Conservation (phyloP, 192 early-diverging fungal species). For the Thamnidium elegans region DNA sequence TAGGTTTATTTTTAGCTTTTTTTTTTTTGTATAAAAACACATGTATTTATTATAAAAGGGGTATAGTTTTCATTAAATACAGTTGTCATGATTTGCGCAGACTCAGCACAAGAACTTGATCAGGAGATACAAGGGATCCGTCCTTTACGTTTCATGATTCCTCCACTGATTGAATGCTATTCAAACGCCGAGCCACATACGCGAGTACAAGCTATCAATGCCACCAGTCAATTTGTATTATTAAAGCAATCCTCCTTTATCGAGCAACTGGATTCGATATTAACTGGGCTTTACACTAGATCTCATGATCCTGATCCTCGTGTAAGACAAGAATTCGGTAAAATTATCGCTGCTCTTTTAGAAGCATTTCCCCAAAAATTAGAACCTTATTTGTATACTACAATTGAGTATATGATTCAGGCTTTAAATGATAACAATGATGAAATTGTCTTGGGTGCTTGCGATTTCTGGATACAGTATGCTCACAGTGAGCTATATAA, state of each 20-base stretch:
- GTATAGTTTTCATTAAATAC: slow-evolving; percentile 75
- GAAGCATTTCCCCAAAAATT: slow-evolving; percentile 84
- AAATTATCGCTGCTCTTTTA: slow-evolving; percentile 84
- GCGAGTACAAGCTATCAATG: slow-evolving; percentile 77
- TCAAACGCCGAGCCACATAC: slow-evolving; percentile 66
- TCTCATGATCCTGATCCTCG: slow-evolving; percentile 64
- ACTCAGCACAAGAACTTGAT: slow-evolving; percentile 76
- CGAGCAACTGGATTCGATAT: slow-evolving; percentile 60
- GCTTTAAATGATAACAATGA: slow-evolving; percentile 81
- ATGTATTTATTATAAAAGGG: slow-evolving; percentile 16
- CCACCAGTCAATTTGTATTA: slow-evolving; percentile 84
- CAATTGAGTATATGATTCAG: slow-evolving; percentile 93
- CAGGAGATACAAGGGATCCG: slow-evolving; percentile 68
- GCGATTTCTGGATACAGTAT: slow-evolving; percentile 96
- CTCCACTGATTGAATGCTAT: slow-evolving; percentile 81
- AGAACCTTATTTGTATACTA: slow-evolving; percentile 72
- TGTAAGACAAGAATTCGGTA: slow-evolving; percentile 87
- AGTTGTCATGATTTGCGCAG: slow-evolving; percentile 93
- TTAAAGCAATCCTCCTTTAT: slow-evolving; percentile 68
- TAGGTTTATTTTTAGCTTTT: neutral
- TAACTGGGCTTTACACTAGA: slow-evolving; percentile 72
- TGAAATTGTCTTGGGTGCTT: slow-evolving; percentile 88
- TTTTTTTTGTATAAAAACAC: neutral
- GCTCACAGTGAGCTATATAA: slow-evolving; percentile 80
- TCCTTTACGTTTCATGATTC: slow-evolving; percentile 79